Evolutionary conservation across 257 asterid species (phyloP).

Genomic region (Solanum clarkiae): DNA sequence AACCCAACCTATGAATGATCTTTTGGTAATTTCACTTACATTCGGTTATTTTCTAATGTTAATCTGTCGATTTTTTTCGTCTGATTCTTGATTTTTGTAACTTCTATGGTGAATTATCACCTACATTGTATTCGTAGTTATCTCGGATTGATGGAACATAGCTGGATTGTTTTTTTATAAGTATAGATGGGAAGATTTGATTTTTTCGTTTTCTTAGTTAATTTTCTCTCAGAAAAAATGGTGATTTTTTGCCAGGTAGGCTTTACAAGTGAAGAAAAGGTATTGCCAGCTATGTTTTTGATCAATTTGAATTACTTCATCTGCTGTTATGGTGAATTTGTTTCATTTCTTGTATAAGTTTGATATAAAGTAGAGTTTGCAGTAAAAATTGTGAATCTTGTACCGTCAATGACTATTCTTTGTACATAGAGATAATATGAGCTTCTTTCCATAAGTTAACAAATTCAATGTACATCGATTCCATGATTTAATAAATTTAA

Average conservation of each 20-base stretch:
- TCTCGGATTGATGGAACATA: background rate
- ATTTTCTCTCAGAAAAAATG: background rate
- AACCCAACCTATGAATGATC: slow-evolving; percentile 18
- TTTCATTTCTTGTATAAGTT: background rate
- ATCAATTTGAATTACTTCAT: background rate
- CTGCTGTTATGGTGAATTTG: background rate
- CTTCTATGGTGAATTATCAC: background rate
- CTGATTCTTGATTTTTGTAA: background rate
- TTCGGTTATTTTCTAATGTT: background rate
- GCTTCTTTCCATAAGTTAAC: background rate
- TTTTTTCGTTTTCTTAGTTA: background rate
- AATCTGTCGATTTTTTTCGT: background rate
- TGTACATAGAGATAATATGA: background rate
- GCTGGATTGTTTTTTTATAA: background rate
- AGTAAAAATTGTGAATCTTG: background rate
- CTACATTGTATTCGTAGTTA: background rate
- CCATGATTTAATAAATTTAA: background rate
- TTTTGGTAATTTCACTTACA: slow-evolving; percentile 18
- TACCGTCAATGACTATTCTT: background rate
- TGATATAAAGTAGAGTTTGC: background rate
- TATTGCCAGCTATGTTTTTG: background rate
- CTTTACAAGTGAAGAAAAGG: background rate
- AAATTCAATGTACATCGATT: background rate
- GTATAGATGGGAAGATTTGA: background rate
- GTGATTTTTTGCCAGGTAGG: background rate